These are phyloP conservation scores for Lepidium didymum DNA, from an alignment of 345 rosid genomes.

Conservation along the genomic window DNA sequence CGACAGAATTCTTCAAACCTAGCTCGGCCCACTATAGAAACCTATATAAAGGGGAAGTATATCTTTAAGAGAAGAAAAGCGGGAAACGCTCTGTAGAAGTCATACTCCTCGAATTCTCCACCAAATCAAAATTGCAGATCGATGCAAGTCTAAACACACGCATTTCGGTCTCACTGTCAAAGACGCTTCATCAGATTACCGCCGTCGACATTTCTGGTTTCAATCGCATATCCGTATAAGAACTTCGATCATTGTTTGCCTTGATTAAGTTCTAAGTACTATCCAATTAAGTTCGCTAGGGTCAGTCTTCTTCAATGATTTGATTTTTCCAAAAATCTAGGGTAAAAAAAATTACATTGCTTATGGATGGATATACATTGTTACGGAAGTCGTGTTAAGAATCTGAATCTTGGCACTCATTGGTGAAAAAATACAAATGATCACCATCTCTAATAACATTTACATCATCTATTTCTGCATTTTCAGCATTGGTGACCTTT, in stretches of 20 bases:
- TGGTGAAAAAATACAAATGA: slow-evolving; percentile 63
- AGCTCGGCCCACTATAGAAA: neutral
- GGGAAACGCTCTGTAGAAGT: neutral
- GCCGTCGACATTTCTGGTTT: neutral
- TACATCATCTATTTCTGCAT: slow-evolving; percentile 79
- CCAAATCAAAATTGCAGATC: neutral
- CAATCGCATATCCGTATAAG: neutral
- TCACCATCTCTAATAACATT: slow-evolving; percentile 87
- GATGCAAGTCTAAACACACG: neutral
- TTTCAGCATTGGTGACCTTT: slow-evolving; percentile 54
- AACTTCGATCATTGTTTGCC: neutral
- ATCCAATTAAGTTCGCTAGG: neutral
- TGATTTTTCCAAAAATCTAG: neutral
- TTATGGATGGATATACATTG: neutral
- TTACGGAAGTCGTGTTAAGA: slow-evolving; percentile 1
- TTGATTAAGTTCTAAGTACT: neutral
- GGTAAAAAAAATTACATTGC: neutral
- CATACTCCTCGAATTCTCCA: neutral
- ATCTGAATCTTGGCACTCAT: neutral
- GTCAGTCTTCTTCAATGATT: neutral
- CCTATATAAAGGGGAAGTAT: neutral
- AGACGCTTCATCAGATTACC: neutral
- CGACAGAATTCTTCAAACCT: neutral
- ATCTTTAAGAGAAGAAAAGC: neutral
- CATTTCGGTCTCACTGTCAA: neutral